Percentiles rank a stretch among this genome's conserved stretches.
Evolutionary conservation across 2,329 filamentous ascomycete species (phyloP).

Genomic region (Colletotrichum sp.): DNA sequence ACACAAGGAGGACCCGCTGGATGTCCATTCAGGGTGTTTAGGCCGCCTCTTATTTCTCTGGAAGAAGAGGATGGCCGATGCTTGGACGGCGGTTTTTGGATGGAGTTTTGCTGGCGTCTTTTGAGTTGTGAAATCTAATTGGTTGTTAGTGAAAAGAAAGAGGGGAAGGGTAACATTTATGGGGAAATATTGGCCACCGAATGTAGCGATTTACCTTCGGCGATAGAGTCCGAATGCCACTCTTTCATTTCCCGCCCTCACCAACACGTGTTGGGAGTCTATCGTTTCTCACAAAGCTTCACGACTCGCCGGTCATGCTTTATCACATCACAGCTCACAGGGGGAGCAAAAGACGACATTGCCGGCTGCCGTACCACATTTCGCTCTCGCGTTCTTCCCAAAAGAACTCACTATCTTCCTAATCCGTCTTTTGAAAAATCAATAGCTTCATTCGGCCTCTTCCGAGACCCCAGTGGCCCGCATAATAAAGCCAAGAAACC

Average conservation of each 20-base stretch:
- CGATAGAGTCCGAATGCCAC: background rate
- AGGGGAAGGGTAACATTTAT: background rate
- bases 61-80: background rate
- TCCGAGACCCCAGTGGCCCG: background rate
- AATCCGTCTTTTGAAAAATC: background rate
- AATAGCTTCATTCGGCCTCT: background rate
- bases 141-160: background rate
- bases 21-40: constrained; percentile 6
- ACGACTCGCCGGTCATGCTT: background rate
- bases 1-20: background rate
- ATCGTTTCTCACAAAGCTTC: background rate
- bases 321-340: background rate
- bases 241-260: background rate
- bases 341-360: background rate
- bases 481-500: constrained; percentile 2
- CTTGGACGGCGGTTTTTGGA: background rate
- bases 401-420: background rate
- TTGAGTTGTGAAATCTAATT: background rate
- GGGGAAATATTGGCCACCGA: background rate
- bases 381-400: background rate
- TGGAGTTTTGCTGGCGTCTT: background rate
- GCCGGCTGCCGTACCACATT: background rate
- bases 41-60: constrained; percentile 7
- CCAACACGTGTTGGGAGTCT: background rate
- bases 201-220: background rate